Evolutionary conservation across 768 basidiomycete species (phyloP), one percentile per base, ranked within the genome.

Genomic region (Baorangia bicolor): DNA sequence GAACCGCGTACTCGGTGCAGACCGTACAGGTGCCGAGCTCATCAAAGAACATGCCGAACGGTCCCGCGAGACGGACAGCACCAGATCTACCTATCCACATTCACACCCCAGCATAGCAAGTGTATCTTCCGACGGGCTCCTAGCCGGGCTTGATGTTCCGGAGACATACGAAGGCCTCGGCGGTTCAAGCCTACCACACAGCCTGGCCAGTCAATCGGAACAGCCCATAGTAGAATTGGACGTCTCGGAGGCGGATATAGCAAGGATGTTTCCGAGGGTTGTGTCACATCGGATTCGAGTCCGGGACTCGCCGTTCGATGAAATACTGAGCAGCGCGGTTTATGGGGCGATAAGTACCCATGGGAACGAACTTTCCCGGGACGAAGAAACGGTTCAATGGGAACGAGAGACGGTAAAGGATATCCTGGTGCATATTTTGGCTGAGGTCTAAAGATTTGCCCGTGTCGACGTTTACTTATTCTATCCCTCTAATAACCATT

Each of bases 261-360:
- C 87, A 53, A 79, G 87, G 55, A 83, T 90, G 28, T 81, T 89
- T 58, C 88, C 88, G 34, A 74, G 88, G 21, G 83, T 86, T 0
- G 78, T 92, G 30, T 85, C 87, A 8, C 91, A 93, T 72, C 85
- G 91, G 12, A 65, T 93, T 56, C 77, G 86, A 47, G 80, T 90
- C 52, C 77, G 89, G 35, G 80, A 84, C 65, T 83, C 87, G 1
- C 87, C 87, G 2, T 76, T 82, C 55, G 87, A 90, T 55, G 87
- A 92, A 66, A 70, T 90, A 3, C 68, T 92, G 53, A 82, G 82
- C 9, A 83, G 88, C 56, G 77, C 81, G 4, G 67, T 86, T 56
- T 85, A 78, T 63, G 82, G 85, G 28, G 87, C 86, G 14, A 73
- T 72, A 28, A 46, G 48, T 38, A 39, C 42, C 60, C 59, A 46